Evolutionary conservation across 108 stramenopile genomes (phyloP), one percentile per base, ranked within the genome.

Genomic region (Discostella pseudostelligera): DNA sequence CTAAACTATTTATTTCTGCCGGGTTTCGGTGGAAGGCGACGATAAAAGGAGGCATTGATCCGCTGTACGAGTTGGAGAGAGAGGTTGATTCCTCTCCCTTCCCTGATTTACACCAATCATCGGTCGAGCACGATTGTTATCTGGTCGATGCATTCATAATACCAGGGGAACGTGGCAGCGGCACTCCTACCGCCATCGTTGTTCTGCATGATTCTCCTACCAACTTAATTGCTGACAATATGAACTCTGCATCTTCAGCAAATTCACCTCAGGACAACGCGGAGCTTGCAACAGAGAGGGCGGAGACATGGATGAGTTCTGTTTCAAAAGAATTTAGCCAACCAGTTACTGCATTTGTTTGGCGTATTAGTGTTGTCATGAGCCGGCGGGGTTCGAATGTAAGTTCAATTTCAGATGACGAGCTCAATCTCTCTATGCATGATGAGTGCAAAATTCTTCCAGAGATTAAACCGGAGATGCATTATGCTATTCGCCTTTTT

Each of bases 161-260:
- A 47, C 24, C 82, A 19, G 56, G 61, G 14, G 29, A 46, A 12
- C 45, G 79, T 4, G 93, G 88, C 24, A 74, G 78, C 43, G 98
- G 98, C n/a, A 99, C 97, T 62, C 96, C 96, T 10, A 97, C 97
- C n/a, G 94, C 90, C 8, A 89, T 99, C 16, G 96, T 97, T 8
- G 53, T 97, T 16, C 58, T 90, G 65, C 37, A 63, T 4, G 45
- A 43, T 24, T 40, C 72, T 60, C 72, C 72, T 5, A 62, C 21
- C 50, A 60, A 61, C 22, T 13, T 62, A 21, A 62, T 62, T 28
- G 61, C 61, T 47, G 62, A 49, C 28, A 22, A 50, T 45, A 46
- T 20, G 12, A 42, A 3, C 4, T 14, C 2, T 45, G 9, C 37
- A 36, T 24, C 12, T 28, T 25, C 53, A 47, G 26, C 24, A 45